phyloP scores from a whole-genome alignment of 2,329 filamentous ascomycete genomes.

The Nigrograna mackinnonii region DNA sequence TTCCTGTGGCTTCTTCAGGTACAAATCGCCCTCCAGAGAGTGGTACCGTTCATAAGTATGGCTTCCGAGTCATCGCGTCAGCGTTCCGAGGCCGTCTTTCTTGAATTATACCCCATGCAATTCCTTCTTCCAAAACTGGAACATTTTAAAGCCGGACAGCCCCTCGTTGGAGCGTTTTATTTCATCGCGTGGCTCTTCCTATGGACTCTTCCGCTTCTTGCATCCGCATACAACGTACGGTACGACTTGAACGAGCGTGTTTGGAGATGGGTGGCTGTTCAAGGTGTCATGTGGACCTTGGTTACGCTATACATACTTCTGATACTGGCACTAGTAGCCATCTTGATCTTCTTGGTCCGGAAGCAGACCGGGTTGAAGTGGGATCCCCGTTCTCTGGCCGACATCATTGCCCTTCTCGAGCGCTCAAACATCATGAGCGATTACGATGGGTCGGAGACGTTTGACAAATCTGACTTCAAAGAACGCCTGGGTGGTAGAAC shows the following conservation, averaged over 20 bases:
- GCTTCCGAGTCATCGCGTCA: conserved; percentile 63
- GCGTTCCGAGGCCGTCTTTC: conserved; percentile 67
- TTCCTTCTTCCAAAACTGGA: conserved; percentile 70
- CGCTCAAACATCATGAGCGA: conserved; percentile 77
- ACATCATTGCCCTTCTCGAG: conserved; percentile 77
- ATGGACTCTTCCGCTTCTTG: conserved; percentile 81
- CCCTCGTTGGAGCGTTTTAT: conserved; percentile 67
- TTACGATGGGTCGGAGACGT: conserved; percentile 71
- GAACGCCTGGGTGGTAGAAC: conserved; percentile 60
- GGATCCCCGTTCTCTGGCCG: conserved; percentile 82
- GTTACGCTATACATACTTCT: conserved; percentile 74
- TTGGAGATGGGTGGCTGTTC: conserved; percentile 82
- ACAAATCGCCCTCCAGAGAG: conserved; percentile 72
- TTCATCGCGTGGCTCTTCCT: conserved; percentile 76
- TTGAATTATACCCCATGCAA: conserved; percentile 62
- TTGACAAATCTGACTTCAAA: conserved; percentile 57
- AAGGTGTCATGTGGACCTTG: conserved; percentile 77
- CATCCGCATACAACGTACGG: conserved; percentile 72
- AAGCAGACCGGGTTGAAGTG: conserved; percentile 77
- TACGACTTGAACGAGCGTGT: conserved; percentile 60
- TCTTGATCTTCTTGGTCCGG: conserved; percentile 68
- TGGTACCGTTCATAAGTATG: conserved; percentile 79
- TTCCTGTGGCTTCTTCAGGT: conserved; percentile 79
- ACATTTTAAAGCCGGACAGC: conserved; percentile 71
- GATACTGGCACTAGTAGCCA: conserved; percentile 58